Base-by-base conservation (phyloP, 768 basidiomycete genomes). In the Arthromyces matolae region DNA sequence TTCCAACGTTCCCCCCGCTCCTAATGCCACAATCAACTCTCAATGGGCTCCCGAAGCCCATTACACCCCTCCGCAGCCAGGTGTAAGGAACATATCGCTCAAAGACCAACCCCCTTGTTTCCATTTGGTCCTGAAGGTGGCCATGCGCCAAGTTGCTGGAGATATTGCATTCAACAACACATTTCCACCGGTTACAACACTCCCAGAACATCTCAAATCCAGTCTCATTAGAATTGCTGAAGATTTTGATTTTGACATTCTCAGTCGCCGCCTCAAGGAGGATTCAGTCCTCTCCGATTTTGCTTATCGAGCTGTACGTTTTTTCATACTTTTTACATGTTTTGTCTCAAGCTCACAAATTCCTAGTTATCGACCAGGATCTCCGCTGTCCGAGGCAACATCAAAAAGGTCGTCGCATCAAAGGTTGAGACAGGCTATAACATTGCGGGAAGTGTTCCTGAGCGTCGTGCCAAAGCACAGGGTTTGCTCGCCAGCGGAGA, bases 141-240 rank as follows among this genome's bases (percentile, higher is more conserved):
- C 25, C 1, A 53, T 53, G 16, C 28, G 27, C 19, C 45, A 35
- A n/a, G 32, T 40, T 14, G 36, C 38, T 20, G 42, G 38, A 16
- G 24, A 53, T 37, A 25, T 42, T 25, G 43, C 49, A 7, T 49
- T 49, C 19, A 28, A 24, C 12, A 29, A 47, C 47, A 20, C 39
- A 3, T 51, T 37, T 28, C 48, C 34, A 23, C 27, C 41, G 0
- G 10, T 20, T 5, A 37, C 40, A 5, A 37, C 25, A 5, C 29
- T 49, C 34, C 28, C 31, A 14, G 41, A 36, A 5, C 38, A 43
- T 20, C 32, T 43, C 20, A 18, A 18, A 2, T 14, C 9, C 8
- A 1, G 36, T 25, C n/a, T 42, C 5, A 23, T 42, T 23, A 23
- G 22, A 6, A 42, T 23, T 3, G 41, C 47, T 28, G 20, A 42